Evolutionary conservation across 352 stramenopile genomes (phyloP).

Genomic region (Stramenopiles sp.): DNA sequence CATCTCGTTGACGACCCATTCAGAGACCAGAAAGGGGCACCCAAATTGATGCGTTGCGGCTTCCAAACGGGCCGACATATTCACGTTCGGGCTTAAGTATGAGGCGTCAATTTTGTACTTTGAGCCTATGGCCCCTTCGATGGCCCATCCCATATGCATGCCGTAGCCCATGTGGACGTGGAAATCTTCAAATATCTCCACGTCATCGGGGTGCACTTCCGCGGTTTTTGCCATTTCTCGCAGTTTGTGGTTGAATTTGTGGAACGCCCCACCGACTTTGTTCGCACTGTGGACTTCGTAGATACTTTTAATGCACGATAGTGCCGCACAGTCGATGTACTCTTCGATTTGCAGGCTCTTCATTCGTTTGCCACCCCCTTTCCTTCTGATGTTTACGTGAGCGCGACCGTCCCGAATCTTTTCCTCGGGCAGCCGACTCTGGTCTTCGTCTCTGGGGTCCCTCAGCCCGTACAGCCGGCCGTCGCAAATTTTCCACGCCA

Average conservation of each 20-base stretch:
- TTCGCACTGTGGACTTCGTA: constrained; percentile 82
- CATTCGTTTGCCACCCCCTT: neutral
- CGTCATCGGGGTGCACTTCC: too few relatives aligned
- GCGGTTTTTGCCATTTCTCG: too few relatives aligned
- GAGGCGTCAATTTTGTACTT: constrained; percentile 95
- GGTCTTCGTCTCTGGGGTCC: constrained; percentile 42
- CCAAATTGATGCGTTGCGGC: constrained; percentile 83
- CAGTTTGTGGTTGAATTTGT: constrained; percentile 57
- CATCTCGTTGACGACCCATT: constrained; percentile 80
- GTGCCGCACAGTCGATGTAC: constrained; percentile 76
- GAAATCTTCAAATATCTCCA: constrained; percentile 59
- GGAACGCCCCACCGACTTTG: constrained; percentile 38
- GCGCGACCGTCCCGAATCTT: constrained; percentile 41
- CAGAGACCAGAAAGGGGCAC: constrained; percentile 73
- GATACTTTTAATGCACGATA: constrained; percentile 86
- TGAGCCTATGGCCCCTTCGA: constrained; percentile 90
- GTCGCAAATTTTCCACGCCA: constrained; percentile 86
- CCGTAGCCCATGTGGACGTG: constrained; percentile 84
- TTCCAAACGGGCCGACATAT: constrained; percentile 87
- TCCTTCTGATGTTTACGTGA: constrained; percentile 32
- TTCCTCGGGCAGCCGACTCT: constrained; percentile 40
- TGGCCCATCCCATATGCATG: constrained; percentile 90
- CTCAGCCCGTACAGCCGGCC: constrained; percentile 52
- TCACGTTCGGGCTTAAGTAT: constrained; percentile 90
- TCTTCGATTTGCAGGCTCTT: constrained; percentile 23